Evolutionary conservation across 495 filamentous ascomycete genomes (phyloP), one percentile per base, ranked within the genome.

Genomic region (Cenococcum geophilum): DNA sequence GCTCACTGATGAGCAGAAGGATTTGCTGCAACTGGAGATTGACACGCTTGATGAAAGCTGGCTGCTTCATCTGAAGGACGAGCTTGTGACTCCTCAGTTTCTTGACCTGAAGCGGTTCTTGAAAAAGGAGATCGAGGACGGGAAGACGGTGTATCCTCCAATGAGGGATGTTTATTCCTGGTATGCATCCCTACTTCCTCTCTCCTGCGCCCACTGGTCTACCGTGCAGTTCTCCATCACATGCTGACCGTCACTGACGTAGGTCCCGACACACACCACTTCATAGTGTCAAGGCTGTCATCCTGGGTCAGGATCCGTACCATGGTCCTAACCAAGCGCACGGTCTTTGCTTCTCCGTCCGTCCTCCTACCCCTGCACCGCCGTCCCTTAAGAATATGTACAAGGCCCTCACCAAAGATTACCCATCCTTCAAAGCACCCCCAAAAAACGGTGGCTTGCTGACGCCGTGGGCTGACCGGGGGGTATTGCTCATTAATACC

Each of bases 221-320:
- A 47, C 21, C 21, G 6, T 10, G 9, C 20, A 23, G 22, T 45
- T 10, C 12, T 52, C 16, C 23, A 45, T 52, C 49, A 52, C 21
- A 23, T 27, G 49, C 37, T 54, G 18, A 58, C 37, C 25, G 35
- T 23, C 27, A n/a, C 40, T 50, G 40, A 45, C 22, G 32, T 58
- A 95, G 89, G 89, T 95, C 89, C 55, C 86, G 91, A 35, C 85
- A 95, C 73, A 97, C 92, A 0, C 95, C 93, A 25, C 82, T 97
- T 58, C 74, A 86, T 76, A 86, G 76, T 1, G 92, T 97, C 58
- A 93, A 92, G 70, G 85, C 84, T 50, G 90, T 98, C 8, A 88
- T 98, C 72, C 68, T 97, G 47, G 93, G 95, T 62, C 93, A 98
- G 76, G 93, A 98, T 73, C 93, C 93, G 5, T 98, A 98, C 74